Base-by-base conservation (phyloP, 345 rosid genomes). In the Eucalyptus sp. region DNA sequence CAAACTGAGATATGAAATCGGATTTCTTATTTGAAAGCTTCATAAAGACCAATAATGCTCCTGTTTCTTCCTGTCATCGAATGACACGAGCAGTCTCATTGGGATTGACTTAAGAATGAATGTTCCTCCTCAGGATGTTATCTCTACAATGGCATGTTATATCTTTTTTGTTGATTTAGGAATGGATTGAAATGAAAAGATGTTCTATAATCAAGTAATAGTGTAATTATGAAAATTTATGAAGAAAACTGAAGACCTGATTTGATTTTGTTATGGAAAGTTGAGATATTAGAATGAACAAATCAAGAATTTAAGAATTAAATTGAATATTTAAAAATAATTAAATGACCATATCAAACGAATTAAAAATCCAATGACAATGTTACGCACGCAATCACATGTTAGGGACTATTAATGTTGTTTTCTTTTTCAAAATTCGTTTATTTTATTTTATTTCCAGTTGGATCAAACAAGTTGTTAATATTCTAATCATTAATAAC, bases 291-390 rank as follows among this genome's bases (percentile, higher is more conserved):
- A 33, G 12, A 31, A 31, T 68, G 7, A 8, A 68, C 2, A 31
- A 68, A 31, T 68, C 0, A 10, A 68, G 1, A 68, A 4, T 66
- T 66, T 31, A 66, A 4, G 11, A 7, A 29, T 0, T 15, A 66
- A 4, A n/a, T 66, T 15, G 2, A 66, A 66, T 4, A 16, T 15
- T 31, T 66, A 31, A 2, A 7, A 33, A 71, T 5, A 71, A 33
- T 37, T 9, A 18, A 3, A 37, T 6, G 25, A 37, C 1, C 14
- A 18, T 18, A 18, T 9, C 4, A 10, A 37, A 37, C 0, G 8
- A 37, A 18, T 37, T 10, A 37, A 37, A 71, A 71, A 10, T 20
- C 1, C 0, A 18, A 71, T 1, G 1, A 18, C 5, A 22, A 2
- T 3, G 37, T 71, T 18, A 2, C 2, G 0, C 13, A 8, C 10